Evolutionary conservation across 352 stramenopile genomes (phyloP).

Genomic region (Phytophthora pisi): DNA sequence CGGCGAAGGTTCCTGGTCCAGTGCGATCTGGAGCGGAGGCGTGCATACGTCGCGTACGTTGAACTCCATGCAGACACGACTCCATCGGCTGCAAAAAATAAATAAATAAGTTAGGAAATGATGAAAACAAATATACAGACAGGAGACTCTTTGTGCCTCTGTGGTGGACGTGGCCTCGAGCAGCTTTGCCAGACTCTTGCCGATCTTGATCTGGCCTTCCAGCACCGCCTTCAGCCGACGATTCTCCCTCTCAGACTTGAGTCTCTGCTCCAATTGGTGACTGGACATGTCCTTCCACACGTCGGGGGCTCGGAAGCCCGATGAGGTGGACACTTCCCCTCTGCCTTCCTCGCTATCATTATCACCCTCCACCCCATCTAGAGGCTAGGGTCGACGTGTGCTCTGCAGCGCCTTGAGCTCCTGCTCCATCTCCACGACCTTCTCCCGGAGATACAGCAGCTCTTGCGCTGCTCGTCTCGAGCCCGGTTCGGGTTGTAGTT

Average conservation of each 20-base stretch:
- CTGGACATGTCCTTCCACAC: constrained; percentile 52
- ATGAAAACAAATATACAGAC: not conserved
- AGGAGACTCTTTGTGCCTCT: constrained; percentile 9
- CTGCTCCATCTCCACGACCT: constrained; percentile 48
- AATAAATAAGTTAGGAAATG: not conserved
- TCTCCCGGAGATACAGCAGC: constrained; percentile 49
- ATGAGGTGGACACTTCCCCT: not conserved
- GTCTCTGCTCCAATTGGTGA: constrained; percentile 46
- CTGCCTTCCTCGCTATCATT: not conserved
- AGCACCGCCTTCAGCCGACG: constrained; percentile 54
- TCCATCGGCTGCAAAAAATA: constrained; percentile 33
- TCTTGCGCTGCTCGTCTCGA: constrained; percentile 47
- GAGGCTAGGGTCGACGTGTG: constrained; percentile 2
- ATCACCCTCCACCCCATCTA: not conserved
- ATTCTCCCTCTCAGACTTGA: constrained; percentile 65
- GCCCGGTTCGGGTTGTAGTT: constrained; percentile 48
- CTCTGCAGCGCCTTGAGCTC: constrained; percentile 37
- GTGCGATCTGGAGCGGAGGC: constrained; percentile 30
- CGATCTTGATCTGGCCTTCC: constrained; percentile 69
- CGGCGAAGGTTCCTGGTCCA: constrained; percentile 36
- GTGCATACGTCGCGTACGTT: constrained; percentile 37
- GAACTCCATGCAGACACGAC: constrained; percentile 27
- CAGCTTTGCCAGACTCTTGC: constrained; percentile 52
- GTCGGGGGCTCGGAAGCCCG: constrained; percentile 9
- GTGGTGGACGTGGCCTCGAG: constrained; percentile 40